A percentile compares a stretch with the other conserved stretches of the same genome.
Conservation (phyloP, 164 flowering plant genomes). For the Platanus orientalis region DNA sequence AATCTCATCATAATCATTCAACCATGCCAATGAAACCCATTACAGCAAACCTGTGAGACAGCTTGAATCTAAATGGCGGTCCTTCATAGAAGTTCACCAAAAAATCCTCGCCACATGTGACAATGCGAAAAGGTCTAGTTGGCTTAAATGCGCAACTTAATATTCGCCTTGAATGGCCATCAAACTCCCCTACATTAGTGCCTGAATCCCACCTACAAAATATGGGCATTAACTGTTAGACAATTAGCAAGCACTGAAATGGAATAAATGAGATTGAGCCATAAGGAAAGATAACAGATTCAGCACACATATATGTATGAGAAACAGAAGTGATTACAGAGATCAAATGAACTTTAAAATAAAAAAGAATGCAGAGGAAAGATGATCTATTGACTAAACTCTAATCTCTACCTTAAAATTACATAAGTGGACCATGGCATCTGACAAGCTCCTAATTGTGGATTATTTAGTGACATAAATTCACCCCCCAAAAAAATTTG, state of each 20-base stretch:
- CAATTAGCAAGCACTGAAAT: not conserved
- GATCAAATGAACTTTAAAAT: too few species aligned
- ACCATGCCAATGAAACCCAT: not conserved
- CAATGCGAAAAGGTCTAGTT: constrained; percentile 92
- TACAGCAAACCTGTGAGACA: constrained; percentile 64
- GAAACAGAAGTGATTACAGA: too few species aligned
- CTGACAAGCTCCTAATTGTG: not conserved
- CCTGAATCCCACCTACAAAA: constrained; percentile 97
- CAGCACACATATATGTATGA: too few species aligned
- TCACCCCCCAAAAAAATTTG: too few species aligned
- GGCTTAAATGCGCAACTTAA: constrained; percentile 94
- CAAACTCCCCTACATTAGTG: constrained; percentile 89
- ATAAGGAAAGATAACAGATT: too few species aligned
- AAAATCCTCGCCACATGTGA: constrained; percentile 95
- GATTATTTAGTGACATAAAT: too few species aligned
- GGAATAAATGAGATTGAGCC: not conserved
- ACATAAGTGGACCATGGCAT: not conserved
- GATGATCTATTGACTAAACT: not conserved
- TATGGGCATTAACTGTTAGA: constrained; percentile 6
- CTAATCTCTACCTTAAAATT: not conserved
- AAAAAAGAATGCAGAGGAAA: not conserved
- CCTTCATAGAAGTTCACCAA: constrained; percentile 96
- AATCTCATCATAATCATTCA: too few species aligned
- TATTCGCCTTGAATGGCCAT: constrained; percentile 91
- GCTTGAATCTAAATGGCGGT: constrained; percentile 97